Base-by-base conservation (phyloP, 2,329 filamentous ascomycete species). In the Nemania sp. region DNA sequence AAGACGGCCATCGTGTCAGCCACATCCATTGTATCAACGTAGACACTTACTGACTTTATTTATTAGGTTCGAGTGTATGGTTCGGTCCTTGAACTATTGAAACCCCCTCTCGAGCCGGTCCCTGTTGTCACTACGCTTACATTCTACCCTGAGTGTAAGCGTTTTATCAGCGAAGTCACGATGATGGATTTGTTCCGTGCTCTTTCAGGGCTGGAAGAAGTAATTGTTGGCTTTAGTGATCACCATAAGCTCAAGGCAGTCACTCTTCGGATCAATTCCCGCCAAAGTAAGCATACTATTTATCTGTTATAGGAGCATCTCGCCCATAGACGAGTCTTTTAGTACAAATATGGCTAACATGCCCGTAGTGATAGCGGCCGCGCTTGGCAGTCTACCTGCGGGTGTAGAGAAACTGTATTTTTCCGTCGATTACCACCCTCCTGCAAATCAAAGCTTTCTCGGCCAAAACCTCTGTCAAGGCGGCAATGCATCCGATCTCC, bases 51-150 rank as follows among this genome's bases (percentile, higher is more conserved):
- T 56, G 42, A 56, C 12, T 2, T 22, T 8, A 12, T 42, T 17
- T 30, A 14, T 17, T 8, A 54, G 54, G 43, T 44, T 23, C 50
- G 50, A 28, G 17, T 17, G 7, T 51, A 43, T 12, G 54, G 47
- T 9, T 46, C 42, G 14, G 15, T 19, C 5, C n/a, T 57, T 8
- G 34, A 57, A 22, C 6, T 52, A 11, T 49, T 42, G 14, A 22
- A 23, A 9, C 33, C 7, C 3, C 5, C 20, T 28, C 1, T 28
- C 15, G 43, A 26, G 1, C n/a, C 19, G 15, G 24, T 43, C 11
- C 54, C 49, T 23, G 42, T 23, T 11, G 24, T 57, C 19, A 57
- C 54, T 20, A 57, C 49, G 12, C 19, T 57, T 30, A 54, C 40
- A 8, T 12, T 53, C 5, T 28, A 34, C 3, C 40, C 53, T 37